Evolutionary conservation across 2,329 filamentous ascomycete species (phyloP).

Genomic region (Neonectria ditissima): DNA sequence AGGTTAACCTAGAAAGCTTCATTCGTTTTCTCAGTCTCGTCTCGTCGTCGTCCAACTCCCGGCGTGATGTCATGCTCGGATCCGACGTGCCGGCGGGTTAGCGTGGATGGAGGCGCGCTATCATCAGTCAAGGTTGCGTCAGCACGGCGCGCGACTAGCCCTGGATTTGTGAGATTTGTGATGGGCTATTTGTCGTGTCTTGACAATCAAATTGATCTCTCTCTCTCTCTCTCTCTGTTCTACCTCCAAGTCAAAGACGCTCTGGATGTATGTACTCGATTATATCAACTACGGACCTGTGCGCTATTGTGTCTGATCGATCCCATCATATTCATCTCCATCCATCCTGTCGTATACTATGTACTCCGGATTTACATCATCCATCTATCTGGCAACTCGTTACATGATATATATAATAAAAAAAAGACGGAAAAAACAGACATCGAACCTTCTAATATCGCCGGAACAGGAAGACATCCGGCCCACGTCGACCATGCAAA

Average conservation of each 20-base stretch:
- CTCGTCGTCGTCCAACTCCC: slow-evolving; percentile 1
- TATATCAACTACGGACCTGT: not conserved
- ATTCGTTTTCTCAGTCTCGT: too few species aligned
- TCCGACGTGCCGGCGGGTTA: slow-evolving; percentile 13
- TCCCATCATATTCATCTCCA: not conserved
- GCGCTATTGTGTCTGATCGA: not conserved
- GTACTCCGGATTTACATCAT: not conserved
- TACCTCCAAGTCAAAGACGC: not conserved
- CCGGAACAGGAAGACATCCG: not conserved
- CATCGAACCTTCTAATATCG: slow-evolving; percentile 4
- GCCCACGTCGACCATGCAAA: not conserved
- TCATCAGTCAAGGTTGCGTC: slow-evolving; percentile 33
- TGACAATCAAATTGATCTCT: not conserved
- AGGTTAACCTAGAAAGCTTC: too few species aligned
- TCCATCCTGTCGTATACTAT: not conserved
- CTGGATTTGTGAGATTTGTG: not conserved
- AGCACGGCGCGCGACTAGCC: slow-evolving; percentile 18
- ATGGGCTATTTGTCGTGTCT: slow-evolving; percentile 1
- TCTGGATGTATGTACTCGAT: not conserved
- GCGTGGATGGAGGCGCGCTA: slow-evolving; percentile 16
- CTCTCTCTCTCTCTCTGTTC: too few species aligned
- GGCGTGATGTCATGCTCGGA: slow-evolving; percentile 34
- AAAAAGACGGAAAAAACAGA: not conserved
- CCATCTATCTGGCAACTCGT: not conserved
- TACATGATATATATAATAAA: too few species aligned